Percentiles rank a stretch among this genome's conserved stretches.
These are phyloP conservation scores for barley (Hordeum vulgare) DNA, from an alignment of 176 grass and related monocot species.

Conservation along the genomic window DNA sequence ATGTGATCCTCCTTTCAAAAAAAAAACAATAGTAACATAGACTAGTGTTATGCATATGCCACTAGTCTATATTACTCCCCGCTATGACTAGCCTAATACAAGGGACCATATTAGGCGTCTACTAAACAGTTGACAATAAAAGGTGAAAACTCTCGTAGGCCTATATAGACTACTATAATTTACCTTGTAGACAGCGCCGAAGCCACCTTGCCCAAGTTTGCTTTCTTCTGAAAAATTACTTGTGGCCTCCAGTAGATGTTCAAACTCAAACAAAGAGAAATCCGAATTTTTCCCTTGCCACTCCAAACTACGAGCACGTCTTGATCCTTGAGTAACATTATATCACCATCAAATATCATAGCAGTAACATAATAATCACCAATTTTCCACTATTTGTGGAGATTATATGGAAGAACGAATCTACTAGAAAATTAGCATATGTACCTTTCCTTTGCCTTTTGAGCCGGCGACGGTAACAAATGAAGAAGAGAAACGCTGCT, in stretches of 20 bases:
- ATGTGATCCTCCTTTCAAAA: too few relatives aligned
- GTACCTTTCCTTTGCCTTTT: constrained; percentile 11
- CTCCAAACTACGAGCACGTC: background rate
- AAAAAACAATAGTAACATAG: too few relatives aligned
- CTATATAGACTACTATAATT: background rate
- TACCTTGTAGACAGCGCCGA: constrained; percentile 54
- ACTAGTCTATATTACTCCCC: too few relatives aligned
- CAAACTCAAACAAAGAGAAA: constrained; percentile 26
- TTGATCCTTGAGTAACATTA: background rate
- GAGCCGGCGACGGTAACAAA: background rate
- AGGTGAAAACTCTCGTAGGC: background rate
- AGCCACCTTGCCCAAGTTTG: constrained; percentile 43
- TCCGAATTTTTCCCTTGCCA: constrained; percentile 21
- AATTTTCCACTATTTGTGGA: background rate
- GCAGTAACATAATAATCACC: background rate
- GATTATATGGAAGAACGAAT: background rate
- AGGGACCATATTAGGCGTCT: background rate
- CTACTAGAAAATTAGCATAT: background rate
- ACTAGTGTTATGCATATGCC: too few relatives aligned
- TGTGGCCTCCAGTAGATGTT: constrained; percentile 23
- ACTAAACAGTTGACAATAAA: background rate
- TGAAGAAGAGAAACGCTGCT: background rate
- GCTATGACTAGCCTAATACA: too few relatives aligned
- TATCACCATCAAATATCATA: background rate
- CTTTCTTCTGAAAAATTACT: constrained; percentile 29